Conservation (phyloP, 2,329 filamentous ascomycete species). For the Neonectria faginata region DNA sequence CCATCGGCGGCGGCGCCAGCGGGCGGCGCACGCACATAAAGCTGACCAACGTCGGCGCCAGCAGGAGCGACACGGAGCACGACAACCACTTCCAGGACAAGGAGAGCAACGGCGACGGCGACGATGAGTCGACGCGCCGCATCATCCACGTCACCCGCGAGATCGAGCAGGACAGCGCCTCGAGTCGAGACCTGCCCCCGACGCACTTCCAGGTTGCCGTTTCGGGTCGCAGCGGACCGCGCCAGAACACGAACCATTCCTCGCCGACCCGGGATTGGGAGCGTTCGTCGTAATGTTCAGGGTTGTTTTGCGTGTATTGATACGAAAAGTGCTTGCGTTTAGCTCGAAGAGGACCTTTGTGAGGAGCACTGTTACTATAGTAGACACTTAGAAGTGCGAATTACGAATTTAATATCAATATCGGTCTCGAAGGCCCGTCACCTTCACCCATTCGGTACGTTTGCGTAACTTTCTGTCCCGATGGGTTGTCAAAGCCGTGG, state of each 20-base stretch:
- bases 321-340: too few species aligned
- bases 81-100: conserved; percentile 32
- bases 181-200: background rate
- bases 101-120: conserved; percentile 31
- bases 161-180: conserved; percentile 30
- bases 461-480: too few species aligned
- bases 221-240: background rate
- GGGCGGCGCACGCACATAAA: conserved; percentile 28
- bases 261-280: background rate
- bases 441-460: too few species aligned
- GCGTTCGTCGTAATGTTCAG: too few species aligned
- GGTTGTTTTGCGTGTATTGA: too few species aligned
- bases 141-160: conserved; percentile 37
- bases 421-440: too few species aligned
- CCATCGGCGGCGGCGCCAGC: conserved; percentile 29
- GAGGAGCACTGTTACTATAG: too few species aligned
- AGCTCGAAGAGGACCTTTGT: too few species aligned
- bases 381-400: too few species aligned
- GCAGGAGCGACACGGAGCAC: conserved; percentile 9
- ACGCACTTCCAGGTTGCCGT: conserved; percentile 2
- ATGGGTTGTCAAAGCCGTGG: too few species aligned
- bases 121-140: conserved; percentile 30
- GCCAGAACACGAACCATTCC: background rate
- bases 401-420: too few species aligned
- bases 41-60: conserved; percentile 20